Evolutionary conservation across 306 rosid species (phyloP), one percentile per base, ranked within the genome.

Genomic region (Abrus precatorius): DNA sequence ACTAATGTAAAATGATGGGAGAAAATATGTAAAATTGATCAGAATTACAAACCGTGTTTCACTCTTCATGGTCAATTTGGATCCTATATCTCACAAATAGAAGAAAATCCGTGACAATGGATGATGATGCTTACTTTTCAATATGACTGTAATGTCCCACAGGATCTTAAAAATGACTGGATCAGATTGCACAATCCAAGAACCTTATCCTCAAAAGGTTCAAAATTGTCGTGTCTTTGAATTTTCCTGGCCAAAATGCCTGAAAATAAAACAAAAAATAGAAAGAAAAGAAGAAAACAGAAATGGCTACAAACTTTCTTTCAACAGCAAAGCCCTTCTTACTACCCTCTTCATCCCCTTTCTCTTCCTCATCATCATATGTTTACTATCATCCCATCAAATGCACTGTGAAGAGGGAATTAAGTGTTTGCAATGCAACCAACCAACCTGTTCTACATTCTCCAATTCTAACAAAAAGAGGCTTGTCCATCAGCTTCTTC

Each of bases 301-400:
- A 86, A 30, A 95, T 95, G 99, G 97, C 97, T 75, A 77, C 90
- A 74, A 59, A 87, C 86, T 69, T 90, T 86, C 97, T 94, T 83
- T 85, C 97, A 33, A 87, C 90, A 67, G 89, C 97, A 80, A 87
- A 76, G 72, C 56, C 86, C 49, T 86, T 88, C 82, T 83, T 65
- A 5, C 75, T 84, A 73, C n/a, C 64, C 1, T 2, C 5, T 30
- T 59, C 64, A 29, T 30, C 89, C 3, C 49, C 91, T 30, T 55
- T 90, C 20, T 13, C 84, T 14, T 87, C 86, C 32, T 80, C 80
- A 14, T 40, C 76, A 14, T 69, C 85, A 30, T 44, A 79, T 60
- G 61, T 66, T 70, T 56, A 32, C 87, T 67, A 11, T 79, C 72
- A 64, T 1, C 52, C 48, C 69, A 47, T 72, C 68, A 89, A 72